Percentiles rank a stretch among this genome's conserved stretches.
These are phyloP conservation scores for Dothideomycetidae sp. DNA, from an alignment of 2,329 filamentous ascomycete genomes.

Conservation along the genomic window DNA sequence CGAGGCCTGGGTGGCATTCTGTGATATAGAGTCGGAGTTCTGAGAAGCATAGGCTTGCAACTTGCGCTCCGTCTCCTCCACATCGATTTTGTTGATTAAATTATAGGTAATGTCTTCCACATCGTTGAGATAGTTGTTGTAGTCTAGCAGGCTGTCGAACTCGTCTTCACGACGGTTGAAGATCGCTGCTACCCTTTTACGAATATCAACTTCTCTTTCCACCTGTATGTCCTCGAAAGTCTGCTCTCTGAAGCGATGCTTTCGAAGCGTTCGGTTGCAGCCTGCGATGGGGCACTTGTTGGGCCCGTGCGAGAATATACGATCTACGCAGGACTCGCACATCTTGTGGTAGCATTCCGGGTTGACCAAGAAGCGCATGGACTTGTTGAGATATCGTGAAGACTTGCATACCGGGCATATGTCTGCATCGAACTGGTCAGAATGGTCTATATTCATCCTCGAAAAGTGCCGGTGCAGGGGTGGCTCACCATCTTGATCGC, in stretches of 20 bases:
- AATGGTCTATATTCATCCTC: conserved; percentile 13
- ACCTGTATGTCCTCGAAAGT: conserved; percentile 78
- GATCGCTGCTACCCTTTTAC: conserved; percentile 55
- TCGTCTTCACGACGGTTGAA: conserved; percentile 87
- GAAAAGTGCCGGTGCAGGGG: conserved; percentile 11
- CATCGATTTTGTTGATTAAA: conserved; percentile 57
- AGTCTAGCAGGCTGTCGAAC: conserved; percentile 69
- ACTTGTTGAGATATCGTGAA: conserved; percentile 82
- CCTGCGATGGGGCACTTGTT: conserved; percentile 83
- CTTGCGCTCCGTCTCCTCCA: conserved; percentile 45
- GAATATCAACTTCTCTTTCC: conserved; percentile 83
- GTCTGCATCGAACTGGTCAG: conserved; percentile 34
- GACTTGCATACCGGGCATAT: conserved; percentile 97
- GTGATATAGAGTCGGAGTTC: conserved; percentile 46
- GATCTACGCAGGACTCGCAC: conserved; percentile 90
- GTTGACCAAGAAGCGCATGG: conserved; percentile 92
- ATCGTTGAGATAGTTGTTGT: conserved; percentile 88
- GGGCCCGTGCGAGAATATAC: conserved; percentile 83
- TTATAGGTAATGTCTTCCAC: conserved; percentile 86
- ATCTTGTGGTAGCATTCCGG: conserved; percentile 98
- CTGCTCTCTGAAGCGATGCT: conserved; percentile 68
- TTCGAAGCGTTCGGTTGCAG: conserved; percentile 74
- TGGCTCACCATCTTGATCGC: conserved; percentile 22
- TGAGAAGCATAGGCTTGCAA: conserved; percentile 58
- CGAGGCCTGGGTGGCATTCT: conserved; percentile 35